Evolutionary conservation across 495 filamentous ascomycete genomes (phyloP), one percentile per base, ranked within the genome.

Genomic region (Thermochaetoides thermophila): DNA sequence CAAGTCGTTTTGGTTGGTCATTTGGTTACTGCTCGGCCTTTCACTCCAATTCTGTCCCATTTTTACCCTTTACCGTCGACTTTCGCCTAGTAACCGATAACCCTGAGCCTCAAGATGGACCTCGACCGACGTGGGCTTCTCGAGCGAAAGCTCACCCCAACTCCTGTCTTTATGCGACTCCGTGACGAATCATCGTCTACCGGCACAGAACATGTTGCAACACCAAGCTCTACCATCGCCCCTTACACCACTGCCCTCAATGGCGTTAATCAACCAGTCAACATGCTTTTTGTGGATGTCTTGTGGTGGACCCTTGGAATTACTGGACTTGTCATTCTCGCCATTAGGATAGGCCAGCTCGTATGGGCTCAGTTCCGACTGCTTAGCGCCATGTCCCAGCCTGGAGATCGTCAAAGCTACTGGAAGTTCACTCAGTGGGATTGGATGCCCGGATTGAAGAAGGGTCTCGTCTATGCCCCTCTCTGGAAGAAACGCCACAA

Each of bases 401-500:
- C 57, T 1, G 57, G 53, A 9, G 44, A 56, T 7, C 50, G 56
- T 41, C 66, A 71, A 45, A 39, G 29, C 32, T 70, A 63, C 39
- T 73, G 65, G 64, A 63, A 53, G 37, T 28, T 36, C 13, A 53
- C 56, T 22, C 61, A 62, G 28, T 58, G 55, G 54, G 52, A 49
- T 29, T 63, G 63, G 64, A 62, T 69, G 59, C 66, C 68, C 15
- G 50, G 49, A 32, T 40, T 93, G 45, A 94, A 93, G 63, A 73
- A 71, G 40, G 63, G 87, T 46, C 48, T 92, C 32, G 65, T 92
- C 42, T 84, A 86, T 52, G 87, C 89, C 7, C 85, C 89, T 1
- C 56, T 96, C 14, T 76, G 81, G 53, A 69, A 68, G 8, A 78
- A 69, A 40, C 74, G 87, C 17, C 87, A 95, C 60, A 91, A 89